Evolutionary conservation across 257 asterid genomes (phyloP).

Genomic region (Solanum ahanhuiri): DNA sequence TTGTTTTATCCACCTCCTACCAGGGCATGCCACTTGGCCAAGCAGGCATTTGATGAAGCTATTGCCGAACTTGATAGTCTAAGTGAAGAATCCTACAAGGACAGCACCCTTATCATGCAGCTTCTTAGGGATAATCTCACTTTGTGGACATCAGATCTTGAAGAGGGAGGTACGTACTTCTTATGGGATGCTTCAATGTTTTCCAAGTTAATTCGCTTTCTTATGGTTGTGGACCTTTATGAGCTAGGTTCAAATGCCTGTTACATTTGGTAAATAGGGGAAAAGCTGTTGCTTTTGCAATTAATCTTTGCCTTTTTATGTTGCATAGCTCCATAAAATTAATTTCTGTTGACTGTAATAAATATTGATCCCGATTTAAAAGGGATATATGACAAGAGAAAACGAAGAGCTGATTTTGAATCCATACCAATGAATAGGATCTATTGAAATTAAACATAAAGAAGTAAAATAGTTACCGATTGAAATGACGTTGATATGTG

Average conservation of each 20-base stretch:
- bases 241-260: neutral
- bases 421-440: neutral
- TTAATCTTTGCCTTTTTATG: neutral
- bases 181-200: neutral
- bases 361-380: neutral
- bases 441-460: neutral
- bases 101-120: slow-evolving; percentile 79
- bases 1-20: neutral
- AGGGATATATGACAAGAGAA: neutral
- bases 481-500: neutral
- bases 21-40: slow-evolving; percentile 81
- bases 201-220: neutral
- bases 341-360: neutral
- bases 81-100: slow-evolving; percentile 64
- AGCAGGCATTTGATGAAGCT: slow-evolving; percentile 56
- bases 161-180: slow-evolving; percentile 49
- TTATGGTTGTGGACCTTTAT: neutral
- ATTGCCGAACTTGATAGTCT: slow-evolving; percentile 70
- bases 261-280: neutral
- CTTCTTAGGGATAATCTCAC: slow-evolving; percentile 68
- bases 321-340: neutral
- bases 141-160: slow-evolving; percentile 66
- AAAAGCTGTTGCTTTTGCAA: neutral
- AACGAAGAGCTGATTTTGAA: neutral
- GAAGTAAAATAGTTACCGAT: neutral